phyloP scores from a whole-genome alignment of 176 grass and related monocot species.

The Raddia distichophylla region DNA sequence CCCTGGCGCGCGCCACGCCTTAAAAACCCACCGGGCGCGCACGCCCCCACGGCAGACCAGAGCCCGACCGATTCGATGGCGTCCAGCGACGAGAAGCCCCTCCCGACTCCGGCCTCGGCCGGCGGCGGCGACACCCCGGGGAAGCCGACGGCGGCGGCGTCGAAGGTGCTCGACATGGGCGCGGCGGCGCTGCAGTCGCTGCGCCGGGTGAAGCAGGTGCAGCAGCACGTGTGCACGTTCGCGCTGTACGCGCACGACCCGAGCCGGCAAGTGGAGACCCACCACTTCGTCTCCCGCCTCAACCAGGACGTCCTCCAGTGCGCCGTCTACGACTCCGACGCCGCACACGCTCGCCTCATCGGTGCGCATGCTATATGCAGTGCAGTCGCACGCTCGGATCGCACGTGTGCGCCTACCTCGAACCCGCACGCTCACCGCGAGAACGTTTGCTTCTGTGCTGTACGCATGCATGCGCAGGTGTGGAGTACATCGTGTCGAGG shows the following conservation, averaged over 20 bases:
- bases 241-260: constrained; percentile 75
- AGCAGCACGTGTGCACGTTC: constrained; percentile 87
- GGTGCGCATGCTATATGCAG: constrained; percentile 9
- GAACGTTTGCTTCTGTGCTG: no score
- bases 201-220: constrained; percentile 70
- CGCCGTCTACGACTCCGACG: constrained; percentile 77
- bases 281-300: constrained; percentile 66
- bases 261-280: constrained; percentile 75
- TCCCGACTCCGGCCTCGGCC: constrained; percentile 27
- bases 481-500: constrained; percentile 77
- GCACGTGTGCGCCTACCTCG: no score
- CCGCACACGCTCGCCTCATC: constrained; percentile 53
- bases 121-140: constrained; percentile 42
- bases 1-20: not conserved
- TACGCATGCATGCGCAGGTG: constrained; percentile 32
- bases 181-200: constrained; percentile 69
- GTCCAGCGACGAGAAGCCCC: constrained; percentile 63
- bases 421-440: not conserved
- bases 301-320: constrained; percentile 91
- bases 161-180: constrained; percentile 69
- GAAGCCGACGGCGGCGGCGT: constrained; percentile 39
- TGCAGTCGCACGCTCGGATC: not conserved
- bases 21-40: constrained; percentile 4
- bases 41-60: not conserved
- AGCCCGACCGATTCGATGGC: constrained; percentile 48